phyloP scores from a whole-genome alignment of 2,329 filamentous ascomycete species.

The Colletotrichum sansevieriae region DNA sequence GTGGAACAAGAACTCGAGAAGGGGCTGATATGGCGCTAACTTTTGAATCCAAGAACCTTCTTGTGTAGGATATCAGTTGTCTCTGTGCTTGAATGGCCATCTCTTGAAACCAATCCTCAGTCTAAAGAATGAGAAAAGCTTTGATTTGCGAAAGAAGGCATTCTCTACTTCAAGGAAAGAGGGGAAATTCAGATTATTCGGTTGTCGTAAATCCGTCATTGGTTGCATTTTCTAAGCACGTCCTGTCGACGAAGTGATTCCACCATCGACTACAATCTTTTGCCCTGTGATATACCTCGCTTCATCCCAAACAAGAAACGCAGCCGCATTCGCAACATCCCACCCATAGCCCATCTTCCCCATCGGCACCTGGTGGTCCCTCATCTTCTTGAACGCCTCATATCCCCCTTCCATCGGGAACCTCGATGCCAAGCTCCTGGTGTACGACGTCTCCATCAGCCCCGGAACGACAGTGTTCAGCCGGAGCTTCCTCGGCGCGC shows the following conservation, averaged over 20 bases:
- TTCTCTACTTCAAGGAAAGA: too few species aligned
- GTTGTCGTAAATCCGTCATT: background rate
- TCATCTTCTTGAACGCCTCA: constrained; percentile 56
- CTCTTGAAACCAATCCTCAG: too few species aligned
- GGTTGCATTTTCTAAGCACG: background rate
- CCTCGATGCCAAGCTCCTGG: constrained; percentile 55
- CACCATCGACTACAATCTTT: constrained; percentile 63
- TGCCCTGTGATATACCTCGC: constrained; percentile 72
- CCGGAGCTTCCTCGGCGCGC: constrained; percentile 60
- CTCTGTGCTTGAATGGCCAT: too few species aligned
- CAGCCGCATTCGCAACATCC: constrained; percentile 69
- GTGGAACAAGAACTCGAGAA: too few species aligned
- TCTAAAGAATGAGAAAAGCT: too few species aligned
- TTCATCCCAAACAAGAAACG: constrained; percentile 64
- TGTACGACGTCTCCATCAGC: constrained; percentile 67
- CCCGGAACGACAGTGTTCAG: constrained; percentile 69
- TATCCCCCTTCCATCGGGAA: constrained; percentile 53
- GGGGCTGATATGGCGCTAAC: too few species aligned
- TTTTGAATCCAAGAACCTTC: too few species aligned
- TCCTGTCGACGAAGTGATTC: constrained; percentile 55
- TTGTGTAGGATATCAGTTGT: too few species aligned
- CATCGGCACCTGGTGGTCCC: constrained; percentile 69
- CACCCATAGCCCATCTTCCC: constrained; percentile 70
- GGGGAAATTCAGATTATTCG: too few species aligned
- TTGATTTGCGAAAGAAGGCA: too few species aligned